Evolutionary conservation across 2,329 filamentous ascomycete genomes (phyloP).

Genomic region (Cercospora brassicicola): DNA sequence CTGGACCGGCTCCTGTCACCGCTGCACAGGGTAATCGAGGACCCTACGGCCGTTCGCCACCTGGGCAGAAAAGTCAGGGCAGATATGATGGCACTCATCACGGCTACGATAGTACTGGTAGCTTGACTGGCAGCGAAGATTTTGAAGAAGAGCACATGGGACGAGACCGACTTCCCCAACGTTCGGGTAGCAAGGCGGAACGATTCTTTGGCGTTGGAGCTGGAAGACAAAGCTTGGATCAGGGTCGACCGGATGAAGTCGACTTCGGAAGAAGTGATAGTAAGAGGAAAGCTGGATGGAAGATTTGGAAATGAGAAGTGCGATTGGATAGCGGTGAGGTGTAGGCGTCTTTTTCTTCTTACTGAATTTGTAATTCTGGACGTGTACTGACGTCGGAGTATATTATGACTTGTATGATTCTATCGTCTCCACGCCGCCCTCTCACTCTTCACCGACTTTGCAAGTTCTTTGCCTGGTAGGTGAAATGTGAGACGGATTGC

Average conservation of each 20-base stretch:
- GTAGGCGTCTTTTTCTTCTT: neutral
- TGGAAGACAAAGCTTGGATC: slow-evolving; percentile 19
- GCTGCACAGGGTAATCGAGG: slow-evolving; percentile 12
- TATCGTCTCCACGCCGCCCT: neutral
- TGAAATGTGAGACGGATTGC: neutral
- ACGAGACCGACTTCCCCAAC: slow-evolving; percentile 13
- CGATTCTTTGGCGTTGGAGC: slow-evolving; percentile 35
- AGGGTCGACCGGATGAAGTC: slow-evolving; percentile 20
- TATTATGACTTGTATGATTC: neutral
- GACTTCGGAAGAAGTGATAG: slow-evolving; percentile 27
- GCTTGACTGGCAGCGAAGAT: slow-evolving; percentile 32
- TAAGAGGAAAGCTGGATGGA: slow-evolving; percentile 39
- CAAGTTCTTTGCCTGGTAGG: neutral
- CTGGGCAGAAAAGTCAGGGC: neutral
- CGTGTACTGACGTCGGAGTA: neutral
- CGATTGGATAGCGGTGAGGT: neutral
- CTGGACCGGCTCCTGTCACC: slow-evolving; percentile 8
- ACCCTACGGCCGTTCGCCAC: slow-evolving; percentile 13
- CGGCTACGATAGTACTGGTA: slow-evolving; percentile 27
- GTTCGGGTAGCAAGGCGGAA: slow-evolving; percentile 37
- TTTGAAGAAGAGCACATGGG: slow-evolving; percentile 26
- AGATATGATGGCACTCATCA: slow-evolving; percentile 9
- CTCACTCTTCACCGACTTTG: neutral
- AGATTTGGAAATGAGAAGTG: slow-evolving; percentile 28
- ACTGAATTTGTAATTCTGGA: neutral